Evolutionary conservation across 129 eudicot genomes (phyloP).

Genomic region (Helianthus tuberosus): DNA sequence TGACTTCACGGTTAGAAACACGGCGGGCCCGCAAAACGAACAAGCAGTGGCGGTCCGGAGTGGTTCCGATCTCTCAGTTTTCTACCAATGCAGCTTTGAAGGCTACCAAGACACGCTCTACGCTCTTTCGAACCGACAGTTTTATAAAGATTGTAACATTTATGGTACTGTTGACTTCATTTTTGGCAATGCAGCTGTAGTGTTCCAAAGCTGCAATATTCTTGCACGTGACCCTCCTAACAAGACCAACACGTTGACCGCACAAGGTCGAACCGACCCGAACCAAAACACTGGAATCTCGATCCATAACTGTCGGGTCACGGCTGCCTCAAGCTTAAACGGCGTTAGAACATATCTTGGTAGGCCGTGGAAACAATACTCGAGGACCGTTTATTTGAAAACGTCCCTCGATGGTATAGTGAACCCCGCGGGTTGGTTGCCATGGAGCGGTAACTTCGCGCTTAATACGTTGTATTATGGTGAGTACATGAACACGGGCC

Average conservation of each 20-base stretch:
- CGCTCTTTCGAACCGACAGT: conserved; percentile 45
- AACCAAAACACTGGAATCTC: conserved; percentile 63
- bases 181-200: conserved; percentile 57
- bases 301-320: conserved; percentile 55
- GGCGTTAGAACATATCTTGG: conserved; percentile 55
- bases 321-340: conserved; percentile 39
- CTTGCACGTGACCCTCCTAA: conserved; percentile 50
- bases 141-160: conserved; percentile 49
- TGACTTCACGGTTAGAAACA: conserved; percentile 56
- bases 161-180: conserved; percentile 60
- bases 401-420: conserved; percentile 45
- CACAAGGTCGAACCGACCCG: conserved; percentile 59
- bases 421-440: conserved; percentile 59
- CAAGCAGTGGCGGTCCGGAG: conserved; percentile 63
- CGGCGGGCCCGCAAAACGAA: conserved; percentile 54
- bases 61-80: conserved; percentile 51
- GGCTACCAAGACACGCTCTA: conserved; percentile 73
- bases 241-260: conserved; percentile 49
- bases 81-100: conserved; percentile 63
- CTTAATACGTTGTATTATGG: conserved; percentile 55
- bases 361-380: conserved; percentile 61
- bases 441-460: conserved; percentile 58
- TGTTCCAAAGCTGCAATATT: conserved; percentile 55
- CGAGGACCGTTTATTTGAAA: conserved; percentile 56
- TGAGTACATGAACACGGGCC: conserved; percentile 56